Conservation (phyloP, 768 basidiomycete genomes). For the Hydnum rufescens region DNA sequence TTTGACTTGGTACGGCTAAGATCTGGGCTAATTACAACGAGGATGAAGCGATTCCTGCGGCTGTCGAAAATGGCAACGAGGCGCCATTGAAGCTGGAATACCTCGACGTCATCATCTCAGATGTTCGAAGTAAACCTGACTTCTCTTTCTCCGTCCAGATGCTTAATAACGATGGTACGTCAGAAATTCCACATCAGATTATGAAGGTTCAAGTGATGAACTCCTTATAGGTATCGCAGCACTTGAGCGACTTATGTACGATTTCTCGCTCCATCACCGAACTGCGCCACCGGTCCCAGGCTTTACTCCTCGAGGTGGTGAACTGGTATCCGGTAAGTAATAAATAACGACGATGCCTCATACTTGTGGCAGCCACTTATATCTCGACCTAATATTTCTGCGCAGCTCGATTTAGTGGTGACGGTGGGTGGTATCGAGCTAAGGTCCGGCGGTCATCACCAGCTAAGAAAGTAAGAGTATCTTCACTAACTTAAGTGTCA, state of each 20-base stretch:
- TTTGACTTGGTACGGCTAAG: slow-evolving; percentile 21
- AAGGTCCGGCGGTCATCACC: slow-evolving; percentile 73
- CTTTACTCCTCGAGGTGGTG: slow-evolving; percentile 66
- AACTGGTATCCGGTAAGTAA: slow-evolving; percentile 72
- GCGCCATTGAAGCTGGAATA: slow-evolving; percentile 66
- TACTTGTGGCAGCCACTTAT: background rate
- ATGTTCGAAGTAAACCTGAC: slow-evolving; percentile 51
- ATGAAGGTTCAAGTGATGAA: background rate
- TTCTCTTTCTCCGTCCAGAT: slow-evolving; percentile 87
- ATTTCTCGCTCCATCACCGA: slow-evolving; percentile 76
- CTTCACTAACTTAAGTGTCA: background rate
- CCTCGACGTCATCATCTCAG: slow-evolving; percentile 80
- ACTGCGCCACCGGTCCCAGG: slow-evolving; percentile 35
- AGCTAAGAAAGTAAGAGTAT: slow-evolving; percentile 35
- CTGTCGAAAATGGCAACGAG: slow-evolving; percentile 21
- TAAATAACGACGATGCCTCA: slow-evolving; percentile 30
- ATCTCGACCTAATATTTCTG: too few relatives aligned
- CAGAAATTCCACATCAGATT: background rate
- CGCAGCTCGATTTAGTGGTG: slow-evolving; percentile 20
- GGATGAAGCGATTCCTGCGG: slow-evolving; percentile 30
- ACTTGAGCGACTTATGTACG: slow-evolving; percentile 83
- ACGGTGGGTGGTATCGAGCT: slow-evolving; percentile 91
- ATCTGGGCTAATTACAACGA: slow-evolving; percentile 78
- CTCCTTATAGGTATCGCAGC: slow-evolving; percentile 54
- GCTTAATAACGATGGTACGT: slow-evolving; percentile 69